phyloP scores from a whole-genome alignment of 2,329 filamentous ascomycete species.

The Colletotrichum liaoningense region DNA sequence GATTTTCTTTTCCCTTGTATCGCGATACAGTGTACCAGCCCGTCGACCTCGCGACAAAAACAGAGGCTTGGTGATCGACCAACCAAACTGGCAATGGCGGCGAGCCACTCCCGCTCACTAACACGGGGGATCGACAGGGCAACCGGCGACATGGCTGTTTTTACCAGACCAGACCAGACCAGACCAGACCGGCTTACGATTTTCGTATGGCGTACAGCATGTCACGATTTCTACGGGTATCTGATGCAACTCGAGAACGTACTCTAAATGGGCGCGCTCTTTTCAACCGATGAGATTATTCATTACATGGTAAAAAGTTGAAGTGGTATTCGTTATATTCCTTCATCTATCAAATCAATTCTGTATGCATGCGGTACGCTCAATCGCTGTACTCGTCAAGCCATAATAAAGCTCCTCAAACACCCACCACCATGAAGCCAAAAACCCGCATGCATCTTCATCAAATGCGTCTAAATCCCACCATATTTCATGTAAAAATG shows the following conservation, averaged over 20 bases:
- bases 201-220: too few relatives aligned
- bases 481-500: neutral
- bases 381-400: neutral
- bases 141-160: neutral
- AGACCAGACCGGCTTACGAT: too few relatives aligned
- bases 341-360: neutral
- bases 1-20: too few relatives aligned
- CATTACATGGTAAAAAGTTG: neutral
- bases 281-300: neutral
- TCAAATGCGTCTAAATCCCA: neutral
- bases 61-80: neutral
- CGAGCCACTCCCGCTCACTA: neutral
- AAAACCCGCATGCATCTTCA: neutral
- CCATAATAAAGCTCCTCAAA: neutral
- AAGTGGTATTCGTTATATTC: neutral
- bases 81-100: neutral
- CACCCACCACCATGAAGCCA: neutral
- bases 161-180: too few relatives aligned
- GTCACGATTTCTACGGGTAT: neutral
- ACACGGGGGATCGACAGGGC: constrained; percentile 7
- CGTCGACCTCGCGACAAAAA: neutral
- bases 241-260: neutral
- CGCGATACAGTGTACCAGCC: neutral
- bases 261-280: neutral
- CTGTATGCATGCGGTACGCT: neutral